A percentile compares a stretch with the other conserved stretches of the same genome.
Evolutionary conservation across 495 filamentous ascomycete species (phyloP).

Genomic region (Pseudevernia furfuracea): DNA sequence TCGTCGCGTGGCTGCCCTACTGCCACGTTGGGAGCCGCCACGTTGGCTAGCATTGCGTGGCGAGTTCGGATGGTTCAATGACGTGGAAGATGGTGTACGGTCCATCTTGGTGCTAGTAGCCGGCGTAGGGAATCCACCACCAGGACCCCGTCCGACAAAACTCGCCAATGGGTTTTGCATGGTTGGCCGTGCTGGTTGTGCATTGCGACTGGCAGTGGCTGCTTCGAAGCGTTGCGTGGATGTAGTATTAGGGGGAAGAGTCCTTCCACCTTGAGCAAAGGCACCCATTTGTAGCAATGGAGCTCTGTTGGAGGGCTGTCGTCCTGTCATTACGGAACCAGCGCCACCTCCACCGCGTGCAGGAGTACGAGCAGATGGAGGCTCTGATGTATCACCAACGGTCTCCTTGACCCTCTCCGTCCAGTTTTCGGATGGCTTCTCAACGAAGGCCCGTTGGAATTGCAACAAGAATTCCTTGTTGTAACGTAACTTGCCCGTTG

Average conservation of each 20-base stretch:
- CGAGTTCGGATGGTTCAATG: conserved; percentile 45
- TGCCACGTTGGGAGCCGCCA: conserved; percentile 43
- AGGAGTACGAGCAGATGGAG: conserved; percentile 56
- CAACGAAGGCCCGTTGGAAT: conserved; percentile 87
- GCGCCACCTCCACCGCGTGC: conserved; percentile 55
- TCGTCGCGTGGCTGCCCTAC: conserved; percentile 45
- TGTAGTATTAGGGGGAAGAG: conserved; percentile 60
- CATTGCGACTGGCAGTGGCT: conserved; percentile 14
- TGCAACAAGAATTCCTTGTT: conserved; percentile 94
- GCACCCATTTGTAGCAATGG: conserved; percentile 55
- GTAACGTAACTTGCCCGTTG: conserved; percentile 83
- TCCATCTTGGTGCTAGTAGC: conserved; percentile 36
- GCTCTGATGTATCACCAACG: conserved; percentile 66
- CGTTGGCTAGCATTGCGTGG: conserved; percentile 51
- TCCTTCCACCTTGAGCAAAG: conserved; percentile 48
- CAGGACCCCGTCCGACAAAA: conserved; percentile 40
- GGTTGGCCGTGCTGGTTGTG: conserved; percentile 30
- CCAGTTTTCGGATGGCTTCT: conserved; percentile 91
- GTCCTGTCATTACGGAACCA: conserved; percentile 44
- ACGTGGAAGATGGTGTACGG: conserved; percentile 49
- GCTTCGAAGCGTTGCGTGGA: conserved; percentile 55
- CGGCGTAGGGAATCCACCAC: conserved; percentile 54
- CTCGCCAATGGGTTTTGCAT: conserved; percentile 52
- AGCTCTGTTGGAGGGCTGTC: conserved; percentile 40
- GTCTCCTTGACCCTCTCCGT: conserved; percentile 73